Evolutionary conservation across 2,329 filamentous ascomycete species (phyloP), one percentile per base, ranked within the genome.

Genomic region (Colletotrichum sp.): DNA sequence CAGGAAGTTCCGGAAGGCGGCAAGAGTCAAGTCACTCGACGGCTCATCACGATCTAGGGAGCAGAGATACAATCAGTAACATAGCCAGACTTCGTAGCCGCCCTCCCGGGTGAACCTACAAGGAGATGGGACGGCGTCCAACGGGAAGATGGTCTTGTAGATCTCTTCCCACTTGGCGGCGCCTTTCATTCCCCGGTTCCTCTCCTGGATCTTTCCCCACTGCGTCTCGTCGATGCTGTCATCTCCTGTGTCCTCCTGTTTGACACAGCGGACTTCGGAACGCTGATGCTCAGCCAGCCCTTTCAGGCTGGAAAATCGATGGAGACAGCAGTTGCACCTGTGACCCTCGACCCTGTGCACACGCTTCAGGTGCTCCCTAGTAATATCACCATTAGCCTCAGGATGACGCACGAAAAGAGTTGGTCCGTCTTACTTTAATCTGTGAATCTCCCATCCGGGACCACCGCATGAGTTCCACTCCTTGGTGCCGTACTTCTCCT

Each of bases 381-480:
- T 7, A 1, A 30, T n/a, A 18, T 52, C 4, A 12, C 18, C 38
- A 2, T 48, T 43, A 65, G 62, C 26, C 1, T 21, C 28, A 14
- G 9, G 21, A 3, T 3, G 21, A 24, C 21, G 21, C 21, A 24
- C 21, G 21, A 24, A 24, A 24, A 24, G 21, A 24, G 21, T 24
- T 24, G 21, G 21, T 24, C 21, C 21, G 21, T 24, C 71, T 34
- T 64, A 74, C 71, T 74, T 74, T 16, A 74, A 3, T 24, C 71
- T 63, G 12, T 24, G 26, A 13, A 74, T 59, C 13, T 64, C 10
- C 66, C 66, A 74, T 2, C 71, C 66, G 6, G 8, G 10, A 1
- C 66, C 71, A 4, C 16, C 30, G 13, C 71, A 74, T 1, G 26
- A 58, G 6, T 18, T 63, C 64, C 64, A 69, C 9, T 67, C 26